phyloP scores from a whole-genome alignment of 306 rosid genomes.

The Castanea mollissima region DNA sequence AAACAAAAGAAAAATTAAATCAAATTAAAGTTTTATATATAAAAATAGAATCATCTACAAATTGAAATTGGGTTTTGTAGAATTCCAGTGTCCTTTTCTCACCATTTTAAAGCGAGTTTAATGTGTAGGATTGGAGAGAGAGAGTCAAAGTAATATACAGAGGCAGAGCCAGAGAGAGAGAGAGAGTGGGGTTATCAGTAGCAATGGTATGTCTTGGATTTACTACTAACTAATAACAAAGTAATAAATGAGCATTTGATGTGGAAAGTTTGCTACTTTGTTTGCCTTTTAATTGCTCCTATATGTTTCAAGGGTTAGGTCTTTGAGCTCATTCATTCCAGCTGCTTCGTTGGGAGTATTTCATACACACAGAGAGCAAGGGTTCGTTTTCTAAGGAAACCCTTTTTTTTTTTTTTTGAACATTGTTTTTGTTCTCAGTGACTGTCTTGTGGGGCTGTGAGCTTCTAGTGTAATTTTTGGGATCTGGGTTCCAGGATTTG shows the following conservation, averaged over 20 bases:
- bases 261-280: conserved; percentile 24
- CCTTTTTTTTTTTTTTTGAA: conserved; percentile 16
- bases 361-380: too few species aligned
- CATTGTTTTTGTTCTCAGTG: not conserved
- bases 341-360: conserved; percentile 5
- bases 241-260: conserved; percentile 41
- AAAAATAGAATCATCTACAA: conserved; percentile 5
- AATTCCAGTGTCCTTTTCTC: conserved; percentile 60
- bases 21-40: not conserved
- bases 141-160: conserved; percentile 7
- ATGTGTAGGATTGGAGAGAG: conserved; percentile 20
- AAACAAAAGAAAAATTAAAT: too few species aligned
- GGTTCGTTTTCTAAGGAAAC: not conserved
- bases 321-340: conserved; percentile 20
- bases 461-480: conserved; percentile 30
- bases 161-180: not conserved
- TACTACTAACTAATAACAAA: not conserved
- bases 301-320: not conserved
- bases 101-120: conserved; percentile 13
- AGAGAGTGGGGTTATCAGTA: not conserved
- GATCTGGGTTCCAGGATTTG: conserved; percentile 83
- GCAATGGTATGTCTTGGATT: too few species aligned
- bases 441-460: not conserved
- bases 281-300: conserved; percentile 24
- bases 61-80: conserved; percentile 31